A percentile compares a stretch with the other conserved stretches of the same genome.
Conservation (phyloP, 495 filamentous ascomycete species). For the Penicillium taxi region DNA sequence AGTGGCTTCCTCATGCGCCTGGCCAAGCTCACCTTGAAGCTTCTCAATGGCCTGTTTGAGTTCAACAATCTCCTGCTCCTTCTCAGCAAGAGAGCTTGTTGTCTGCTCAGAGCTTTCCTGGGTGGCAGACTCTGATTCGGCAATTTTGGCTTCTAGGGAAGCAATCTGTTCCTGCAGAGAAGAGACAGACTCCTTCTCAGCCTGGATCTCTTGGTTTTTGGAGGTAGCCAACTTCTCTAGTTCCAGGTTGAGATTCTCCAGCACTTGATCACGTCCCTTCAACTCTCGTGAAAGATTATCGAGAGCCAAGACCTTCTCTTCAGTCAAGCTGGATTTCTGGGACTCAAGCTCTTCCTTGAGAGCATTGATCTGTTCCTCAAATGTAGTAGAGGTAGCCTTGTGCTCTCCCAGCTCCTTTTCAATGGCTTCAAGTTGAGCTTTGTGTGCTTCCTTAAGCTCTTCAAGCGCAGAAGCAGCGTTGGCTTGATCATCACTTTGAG, state of each 20-base stretch:
- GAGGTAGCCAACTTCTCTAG: constrained; percentile 31
- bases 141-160: constrained; percentile 32
- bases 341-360: constrained; percentile 33
- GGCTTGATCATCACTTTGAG: constrained; percentile 30
- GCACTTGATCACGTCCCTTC: constrained; percentile 35
- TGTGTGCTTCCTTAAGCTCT: constrained; percentile 32
- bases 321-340: constrained; percentile 27
- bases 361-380: constrained; percentile 32
- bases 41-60: constrained; percentile 30
- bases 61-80: constrained; percentile 32
- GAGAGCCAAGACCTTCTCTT: constrained; percentile 34
- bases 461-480: constrained; percentile 31
- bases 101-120: constrained; percentile 23
- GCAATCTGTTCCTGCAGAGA: constrained; percentile 32
- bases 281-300: constrained; percentile 33
- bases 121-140: constrained; percentile 27
- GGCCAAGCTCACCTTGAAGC: constrained; percentile 29
- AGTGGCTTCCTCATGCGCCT: constrained; percentile 24
- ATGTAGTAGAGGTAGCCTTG: constrained; percentile 28
- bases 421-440: constrained; percentile 30
- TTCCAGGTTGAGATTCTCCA: constrained; percentile 38
- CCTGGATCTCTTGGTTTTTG: constrained; percentile 35
- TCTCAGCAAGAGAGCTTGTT: constrained; percentile 23
- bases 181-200: constrained; percentile 32
- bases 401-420: constrained; percentile 32